phyloP scores from a whole-genome alignment of 2,329 filamentous ascomycete genomes.

The Colletotrichum noveboracense region DNA sequence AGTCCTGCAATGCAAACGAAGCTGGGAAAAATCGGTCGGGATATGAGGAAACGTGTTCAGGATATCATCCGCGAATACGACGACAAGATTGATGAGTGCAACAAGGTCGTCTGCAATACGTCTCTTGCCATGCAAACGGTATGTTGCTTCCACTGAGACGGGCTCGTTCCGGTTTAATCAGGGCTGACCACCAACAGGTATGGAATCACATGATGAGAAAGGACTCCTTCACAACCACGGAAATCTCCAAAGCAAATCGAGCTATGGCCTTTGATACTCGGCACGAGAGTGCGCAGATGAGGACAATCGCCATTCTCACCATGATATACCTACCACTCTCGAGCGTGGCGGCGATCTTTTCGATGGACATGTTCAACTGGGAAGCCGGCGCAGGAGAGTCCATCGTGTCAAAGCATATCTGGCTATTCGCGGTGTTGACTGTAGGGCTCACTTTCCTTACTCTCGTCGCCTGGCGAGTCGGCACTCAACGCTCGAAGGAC shows the following conservation, averaged over 20 bases:
- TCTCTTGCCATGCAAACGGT: slow-evolving; percentile 32
- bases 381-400: slow-evolving; percentile 21
- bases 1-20: neutral
- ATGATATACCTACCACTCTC: slow-evolving; percentile 33
- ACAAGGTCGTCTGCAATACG: slow-evolving; percentile 29
- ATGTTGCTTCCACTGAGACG: neutral
- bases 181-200: slow-evolving; percentile 22
- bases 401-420: slow-evolving; percentile 29
- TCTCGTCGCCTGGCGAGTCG: neutral
- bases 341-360: slow-evolving; percentile 31
- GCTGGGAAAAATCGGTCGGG: neutral
- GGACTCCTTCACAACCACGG: slow-evolving; percentile 28
- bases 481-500: neutral
- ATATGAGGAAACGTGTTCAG: slow-evolving; percentile 14
- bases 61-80: slow-evolving; percentile 32
- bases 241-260: slow-evolving; percentile 27
- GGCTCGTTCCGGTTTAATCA: too few species aligned
- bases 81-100: slow-evolving; percentile 29
- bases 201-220: slow-evolving; percentile 31
- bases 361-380: slow-evolving; percentile 32
- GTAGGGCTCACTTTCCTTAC: slow-evolving; percentile 23
- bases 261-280: slow-evolving; percentile 27
- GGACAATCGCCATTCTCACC: slow-evolving; percentile 31
- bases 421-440: slow-evolving; percentile 26
- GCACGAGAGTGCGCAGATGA: slow-evolving; percentile 31